A percentile compares a stretch with the other conserved stretches of the same genome.
These are phyloP conservation scores for Euryodendron excelsum DNA, from an alignment of 148 eudicot genomes.

Conservation along the genomic window DNA sequence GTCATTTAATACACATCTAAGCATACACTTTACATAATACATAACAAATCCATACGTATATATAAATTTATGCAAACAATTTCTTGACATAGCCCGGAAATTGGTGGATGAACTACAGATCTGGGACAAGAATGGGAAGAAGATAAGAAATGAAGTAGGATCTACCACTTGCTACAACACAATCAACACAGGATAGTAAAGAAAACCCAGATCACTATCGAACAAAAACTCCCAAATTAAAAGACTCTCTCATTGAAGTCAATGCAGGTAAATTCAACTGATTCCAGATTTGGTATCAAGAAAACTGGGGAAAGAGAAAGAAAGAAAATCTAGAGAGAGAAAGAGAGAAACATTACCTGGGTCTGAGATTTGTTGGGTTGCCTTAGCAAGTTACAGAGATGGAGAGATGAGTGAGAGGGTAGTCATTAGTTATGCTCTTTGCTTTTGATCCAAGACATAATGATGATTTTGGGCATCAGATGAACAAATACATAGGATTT, in stretches of 20 bases:
- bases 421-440: slow-evolving; percentile 10
- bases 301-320: neutral
- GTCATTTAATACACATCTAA: neutral
- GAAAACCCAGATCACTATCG: neutral
- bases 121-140: slow-evolving; percentile 13
- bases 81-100: slow-evolving; percentile 6
- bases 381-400: slow-evolving; percentile 4
- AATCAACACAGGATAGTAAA: neutral
- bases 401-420: neutral
- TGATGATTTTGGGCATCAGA: slow-evolving; percentile 19
- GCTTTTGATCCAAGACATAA: slow-evolving; percentile 21
- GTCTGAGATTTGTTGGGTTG: neutral
- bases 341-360: slow-evolving; percentile 12
- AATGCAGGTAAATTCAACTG: neutral
- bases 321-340: neutral
- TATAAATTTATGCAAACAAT: neutral
- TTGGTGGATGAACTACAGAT: slow-evolving; percentile 10
- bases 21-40: neutral
- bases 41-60: neutral
- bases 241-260: neutral
- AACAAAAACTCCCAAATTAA: neutral
- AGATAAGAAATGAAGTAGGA: neutral
- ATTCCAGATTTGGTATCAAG: neutral
- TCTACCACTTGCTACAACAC: slow-evolving; percentile 6
- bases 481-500: too few relatives aligned